Conservation (phyloP, 106 monocot species). For the Amphibolis antarctica region DNA sequence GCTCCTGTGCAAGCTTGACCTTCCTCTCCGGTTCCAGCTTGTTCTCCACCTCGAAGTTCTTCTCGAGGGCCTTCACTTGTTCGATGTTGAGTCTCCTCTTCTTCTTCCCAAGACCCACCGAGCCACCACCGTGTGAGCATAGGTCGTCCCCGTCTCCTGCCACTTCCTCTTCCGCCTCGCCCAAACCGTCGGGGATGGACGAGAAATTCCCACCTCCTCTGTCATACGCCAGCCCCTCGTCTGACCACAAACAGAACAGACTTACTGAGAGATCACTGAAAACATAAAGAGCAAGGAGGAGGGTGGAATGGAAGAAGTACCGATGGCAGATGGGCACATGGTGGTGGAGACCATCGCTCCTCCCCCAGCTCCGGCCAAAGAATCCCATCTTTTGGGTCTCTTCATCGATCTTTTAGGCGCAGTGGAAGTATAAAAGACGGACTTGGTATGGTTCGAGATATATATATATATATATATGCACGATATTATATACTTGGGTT, state of each 20-base stretch:
- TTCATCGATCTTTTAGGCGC: slow-evolving; percentile 1
- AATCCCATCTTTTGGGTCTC: slow-evolving; percentile 3
- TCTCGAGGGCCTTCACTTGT: slow-evolving; percentile 73
- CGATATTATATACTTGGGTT: no score
- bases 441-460: no score
- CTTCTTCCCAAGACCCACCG: slow-evolving; percentile 26
- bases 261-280: not conserved
- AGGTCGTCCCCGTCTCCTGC: not conserved
- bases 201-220: not conserved
- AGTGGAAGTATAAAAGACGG: no score
- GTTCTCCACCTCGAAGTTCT: slow-evolving; percentile 79
- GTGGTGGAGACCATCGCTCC: slow-evolving; percentile 2
- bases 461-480: no score
- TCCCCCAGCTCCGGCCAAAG: not conserved
- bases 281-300: not conserved
- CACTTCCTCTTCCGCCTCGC: slow-evolving; percentile 2
- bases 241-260: not conserved
- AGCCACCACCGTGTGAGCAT: not conserved
- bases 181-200: slow-evolving; percentile 1
- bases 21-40: slow-evolving; percentile 86
- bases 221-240: slow-evolving; percentile 2
- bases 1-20: slow-evolving; percentile 57
- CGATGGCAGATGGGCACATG: not conserved
- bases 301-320: not conserved
- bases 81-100: slow-evolving; percentile 54